These are phyloP conservation scores for Domatiomyces catenatus DNA, from an alignment of 2,329 filamentous ascomycete genomes.

Conservation along the genomic window DNA sequence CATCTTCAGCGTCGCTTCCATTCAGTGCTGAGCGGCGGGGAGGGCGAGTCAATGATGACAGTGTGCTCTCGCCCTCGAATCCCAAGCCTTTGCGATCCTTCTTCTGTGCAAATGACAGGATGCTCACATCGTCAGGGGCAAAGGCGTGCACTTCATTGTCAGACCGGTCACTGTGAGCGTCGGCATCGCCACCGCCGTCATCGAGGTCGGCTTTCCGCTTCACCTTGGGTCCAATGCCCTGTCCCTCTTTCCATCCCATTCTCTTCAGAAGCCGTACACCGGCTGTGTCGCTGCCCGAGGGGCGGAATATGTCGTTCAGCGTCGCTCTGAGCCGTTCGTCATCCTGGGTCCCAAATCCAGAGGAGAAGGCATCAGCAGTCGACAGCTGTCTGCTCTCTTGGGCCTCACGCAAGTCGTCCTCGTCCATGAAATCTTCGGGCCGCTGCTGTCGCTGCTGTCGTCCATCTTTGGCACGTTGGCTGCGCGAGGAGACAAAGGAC, in stretches of 20 bases:
- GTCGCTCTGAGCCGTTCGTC: slow-evolving; percentile 37
- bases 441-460: slow-evolving; percentile 40
- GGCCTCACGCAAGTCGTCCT: slow-evolving; percentile 79
- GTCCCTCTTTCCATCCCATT: slow-evolving; percentile 93
- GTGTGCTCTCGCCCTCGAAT: slow-evolving; percentile 24
- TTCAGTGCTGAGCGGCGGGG: slow-evolving; percentile 1
- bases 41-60: neutral
- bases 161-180: slow-evolving; percentile 24
- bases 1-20: slow-evolving; percentile 21
- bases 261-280: slow-evolving; percentile 68
- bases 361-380: slow-evolving; percentile 55
- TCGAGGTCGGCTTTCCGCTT: slow-evolving; percentile 57
- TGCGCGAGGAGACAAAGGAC: slow-evolving; percentile 78
- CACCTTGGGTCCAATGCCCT: slow-evolving; percentile 81
- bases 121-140: slow-evolving; percentile 62
- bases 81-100: slow-evolving; percentile 33
- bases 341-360: slow-evolving; percentile 52
- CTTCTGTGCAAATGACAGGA: slow-evolving; percentile 38
- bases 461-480: slow-evolving; percentile 58
- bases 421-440: slow-evolving; percentile 93
- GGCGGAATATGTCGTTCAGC: slow-evolving; percentile 57
- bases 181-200: slow-evolving; percentile 28
- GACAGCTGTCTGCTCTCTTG: slow-evolving; percentile 63
- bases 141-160: slow-evolving; percentile 53
- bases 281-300: slow-evolving; percentile 60